Evolutionary conservation across 257 asterid species (phyloP).

Genomic region (Dorcoceras hygrometricum): DNA sequence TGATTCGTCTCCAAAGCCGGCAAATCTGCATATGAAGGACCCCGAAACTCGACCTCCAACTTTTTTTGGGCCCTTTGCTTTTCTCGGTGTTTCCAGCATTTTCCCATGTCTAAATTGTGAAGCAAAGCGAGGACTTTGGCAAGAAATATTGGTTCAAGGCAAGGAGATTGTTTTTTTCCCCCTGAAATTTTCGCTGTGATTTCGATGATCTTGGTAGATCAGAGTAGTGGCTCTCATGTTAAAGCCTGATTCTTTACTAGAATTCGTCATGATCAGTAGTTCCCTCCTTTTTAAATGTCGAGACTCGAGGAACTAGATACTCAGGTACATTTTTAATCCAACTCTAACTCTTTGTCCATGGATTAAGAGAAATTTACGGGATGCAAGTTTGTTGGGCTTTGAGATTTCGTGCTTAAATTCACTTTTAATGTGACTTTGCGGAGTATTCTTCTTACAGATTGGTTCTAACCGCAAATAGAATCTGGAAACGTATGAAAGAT

Average conservation of each 20-base stretch:
- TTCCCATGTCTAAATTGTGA: conserved; percentile 38
- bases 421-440: neutral
- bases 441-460: too few relatives aligned
- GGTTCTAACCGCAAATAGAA: conserved; percentile 8
- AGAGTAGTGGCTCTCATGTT: conserved; percentile 32
- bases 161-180: conserved; percentile 10
- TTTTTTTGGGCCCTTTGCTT: conserved; percentile 20
- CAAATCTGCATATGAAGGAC: conserved; percentile 57
- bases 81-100: conserved; percentile 26
- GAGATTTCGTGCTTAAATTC: conserved; percentile 15
- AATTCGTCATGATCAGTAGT: conserved; percentile 50
- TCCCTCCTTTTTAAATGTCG: conserved; percentile 30
- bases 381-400: conserved; percentile 8
- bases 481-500: neutral
- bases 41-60: conserved; percentile 40
- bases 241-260: conserved; percentile 32
- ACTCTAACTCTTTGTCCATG: neutral
- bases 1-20: conserved; percentile 40
- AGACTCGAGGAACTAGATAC: conserved; percentile 32
- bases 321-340: conserved; percentile 27
- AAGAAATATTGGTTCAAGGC: conserved; percentile 29
- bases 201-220: conserved; percentile 32
- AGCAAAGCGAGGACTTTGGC: conserved; percentile 36
- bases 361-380: neutral
- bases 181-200: conserved; percentile 26